phyloP scores from a whole-genome alignment of 1,139 yeast genomes.

The Candida sp. region DNA sequence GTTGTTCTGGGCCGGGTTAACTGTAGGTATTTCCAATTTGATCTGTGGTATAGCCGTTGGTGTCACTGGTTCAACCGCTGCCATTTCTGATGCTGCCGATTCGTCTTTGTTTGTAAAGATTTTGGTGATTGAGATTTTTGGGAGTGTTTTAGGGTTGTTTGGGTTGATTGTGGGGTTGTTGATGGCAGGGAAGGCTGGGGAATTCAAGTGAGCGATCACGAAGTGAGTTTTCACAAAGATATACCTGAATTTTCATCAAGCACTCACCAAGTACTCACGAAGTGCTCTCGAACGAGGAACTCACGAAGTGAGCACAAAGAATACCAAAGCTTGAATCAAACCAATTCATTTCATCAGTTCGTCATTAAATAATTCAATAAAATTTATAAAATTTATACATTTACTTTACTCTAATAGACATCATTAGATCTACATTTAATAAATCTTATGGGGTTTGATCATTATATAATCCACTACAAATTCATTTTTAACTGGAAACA shows the following conservation, averaged over 20 bases:
- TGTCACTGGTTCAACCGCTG: slow-evolving; percentile 97
- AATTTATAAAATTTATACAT: slow-evolving; percentile 1
- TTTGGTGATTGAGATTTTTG: slow-evolving; percentile 94
- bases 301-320: no score
- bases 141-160: slow-evolving; percentile 91
- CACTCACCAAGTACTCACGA: no score
- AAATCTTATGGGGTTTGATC: slow-evolving; percentile 73
- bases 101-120: slow-evolving; percentile 93
- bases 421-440: slow-evolving; percentile 22
- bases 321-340: no score
- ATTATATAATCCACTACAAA: slow-evolving; percentile 77
- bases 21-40: slow-evolving; percentile 91
- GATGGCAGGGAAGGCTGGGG: slow-evolving; percentile 95
- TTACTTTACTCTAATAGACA: slow-evolving; percentile 1
- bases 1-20: slow-evolving; percentile 97
- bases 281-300: no score
- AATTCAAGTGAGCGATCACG: no score
- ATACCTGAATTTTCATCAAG: no score
- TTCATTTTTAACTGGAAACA: slow-evolving; percentile 84
- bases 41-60: slow-evolving; percentile 99
- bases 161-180: slow-evolving; percentile 93
- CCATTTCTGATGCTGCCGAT: slow-evolving; percentile 97
- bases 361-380: background rate
- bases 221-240: no score
- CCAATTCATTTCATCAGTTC: background rate